These are phyloP conservation scores for Saksenaea oblongispora DNA, from an alignment of 371 early-diverging fungal genomes.

Conservation along the genomic window DNA sequence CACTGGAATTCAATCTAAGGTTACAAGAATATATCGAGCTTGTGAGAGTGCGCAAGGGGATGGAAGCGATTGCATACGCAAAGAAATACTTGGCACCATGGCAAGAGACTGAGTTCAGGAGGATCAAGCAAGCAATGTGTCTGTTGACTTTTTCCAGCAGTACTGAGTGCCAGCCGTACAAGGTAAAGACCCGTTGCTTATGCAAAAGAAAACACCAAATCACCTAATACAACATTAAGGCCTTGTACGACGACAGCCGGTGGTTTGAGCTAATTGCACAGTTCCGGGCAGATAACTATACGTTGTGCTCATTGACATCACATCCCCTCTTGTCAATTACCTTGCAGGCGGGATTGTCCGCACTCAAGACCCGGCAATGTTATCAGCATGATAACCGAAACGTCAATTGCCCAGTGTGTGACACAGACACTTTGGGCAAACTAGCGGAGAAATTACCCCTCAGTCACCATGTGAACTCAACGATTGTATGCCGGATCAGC, in stretches of 20 bases:
- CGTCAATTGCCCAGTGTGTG: constrained; percentile 95
- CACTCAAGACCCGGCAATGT: constrained; percentile 86
- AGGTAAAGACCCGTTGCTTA: constrained; percentile 14
- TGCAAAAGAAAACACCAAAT: background rate
- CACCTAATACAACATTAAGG: constrained; percentile 24
- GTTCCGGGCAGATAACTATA: constrained; percentile 83
- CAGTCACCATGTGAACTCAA: constrained; percentile 92
- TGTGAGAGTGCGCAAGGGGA: constrained; percentile 57
- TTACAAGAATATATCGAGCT: constrained; percentile 94
- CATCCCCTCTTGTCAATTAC: constrained; percentile 84
- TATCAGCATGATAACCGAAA: constrained; percentile 73
- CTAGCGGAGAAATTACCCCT: constrained; percentile 84
- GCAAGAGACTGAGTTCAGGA: constrained; percentile 69
- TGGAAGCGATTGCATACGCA: constrained; percentile 84
- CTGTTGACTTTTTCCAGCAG: constrained; percentile 78
- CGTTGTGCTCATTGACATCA: constrained; percentile 79
- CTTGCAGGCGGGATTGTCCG: constrained; percentile 91
- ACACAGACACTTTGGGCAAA: constrained; percentile 76
- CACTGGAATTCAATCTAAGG: constrained; percentile 91
- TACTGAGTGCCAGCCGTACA: constrained; percentile 64
- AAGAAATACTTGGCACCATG: constrained; percentile 79
- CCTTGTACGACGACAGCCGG: constrained; percentile 71
- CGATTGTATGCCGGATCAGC: constrained; percentile 88
- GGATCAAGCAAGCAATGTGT: constrained; percentile 85
- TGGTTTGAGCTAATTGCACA: constrained; percentile 80